A percentile compares a stretch with the other conserved stretches of the same genome.
Conservation (phyloP, 2,329 filamentous ascomycete genomes). For the Exophiala bonariae region DNA sequence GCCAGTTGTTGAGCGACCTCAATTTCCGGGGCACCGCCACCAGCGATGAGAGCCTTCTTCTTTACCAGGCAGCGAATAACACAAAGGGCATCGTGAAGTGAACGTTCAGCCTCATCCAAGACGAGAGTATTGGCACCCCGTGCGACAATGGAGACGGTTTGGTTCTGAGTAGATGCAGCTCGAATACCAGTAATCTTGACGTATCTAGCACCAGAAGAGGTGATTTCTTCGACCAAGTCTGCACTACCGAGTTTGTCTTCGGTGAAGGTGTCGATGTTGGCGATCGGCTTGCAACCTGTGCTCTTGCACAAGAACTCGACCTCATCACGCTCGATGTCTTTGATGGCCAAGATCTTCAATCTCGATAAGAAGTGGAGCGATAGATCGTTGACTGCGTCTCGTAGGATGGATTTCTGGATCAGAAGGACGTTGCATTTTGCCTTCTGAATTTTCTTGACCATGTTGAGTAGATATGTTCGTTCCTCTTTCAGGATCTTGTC, state of each 20-base stretch:
- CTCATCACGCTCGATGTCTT: constrained; percentile 98
- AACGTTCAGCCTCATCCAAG: constrained; percentile 94
- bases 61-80: constrained; percentile 97
- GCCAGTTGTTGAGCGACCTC: constrained; percentile 88
- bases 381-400: constrained; percentile 96
- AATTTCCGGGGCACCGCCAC: constrained; percentile 93
- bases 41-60: constrained; percentile 98
- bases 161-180: constrained; percentile 55
- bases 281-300: constrained; percentile 97
- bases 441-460: constrained; percentile 99
- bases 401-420: constrained; percentile 97
- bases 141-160: constrained; percentile 92
- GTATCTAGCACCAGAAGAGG: constrained; percentile 83
- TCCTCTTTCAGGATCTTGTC: constrained; percentile 99
- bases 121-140: constrained; percentile 93
- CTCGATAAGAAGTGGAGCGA: constrained; percentile 97
- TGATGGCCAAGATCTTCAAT: constrained; percentile 90
- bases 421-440: constrained; percentile 98
- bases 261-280: constrained; percentile 96
- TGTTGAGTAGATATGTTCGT: constrained; percentile 93
- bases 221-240: constrained; percentile 89
- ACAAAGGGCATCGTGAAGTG: constrained; percentile 94
- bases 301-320: constrained; percentile 99
- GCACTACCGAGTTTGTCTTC: constrained; percentile 96
- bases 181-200: constrained; percentile 94